Evolutionary conservation across 2,329 filamentous ascomycete genomes (phyloP).

Genomic region (Aspergillus udagawae): DNA sequence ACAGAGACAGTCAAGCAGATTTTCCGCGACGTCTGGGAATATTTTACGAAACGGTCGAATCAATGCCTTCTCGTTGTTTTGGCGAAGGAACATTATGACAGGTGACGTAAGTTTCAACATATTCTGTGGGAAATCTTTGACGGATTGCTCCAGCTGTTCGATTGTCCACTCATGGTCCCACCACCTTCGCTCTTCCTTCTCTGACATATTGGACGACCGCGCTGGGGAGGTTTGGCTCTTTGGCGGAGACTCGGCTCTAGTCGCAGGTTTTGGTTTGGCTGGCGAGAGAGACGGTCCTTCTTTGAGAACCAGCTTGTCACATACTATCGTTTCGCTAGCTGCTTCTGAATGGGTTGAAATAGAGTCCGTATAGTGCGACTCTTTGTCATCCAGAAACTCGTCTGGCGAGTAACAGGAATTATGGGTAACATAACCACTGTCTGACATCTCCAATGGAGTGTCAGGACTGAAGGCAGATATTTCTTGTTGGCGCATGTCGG

Average conservation of each 20-base stretch:
- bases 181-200: conserved; percentile 28
- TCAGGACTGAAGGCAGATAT: conserved; percentile 39
- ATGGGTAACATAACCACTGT: conserved; percentile 32
- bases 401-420: conserved; percentile 24
- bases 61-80: conserved; percentile 33
- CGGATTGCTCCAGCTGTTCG: conserved; percentile 35
- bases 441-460: conserved; percentile 33
- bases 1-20: conserved; percentile 34
- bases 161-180: conserved; percentile 40
- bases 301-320: conserved; percentile 18
- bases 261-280: conserved; percentile 17
- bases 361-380: conserved; percentile 26
- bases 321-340: conserved; percentile 22
- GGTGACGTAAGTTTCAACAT: conserved; percentile 37
- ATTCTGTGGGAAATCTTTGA: conserved; percentile 32
- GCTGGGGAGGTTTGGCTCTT: conserved; percentile 13
- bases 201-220: conserved; percentile 19
- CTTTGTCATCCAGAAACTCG: conserved; percentile 21
- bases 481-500: conserved; percentile 32
- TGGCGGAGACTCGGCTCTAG: conserved; percentile 13
- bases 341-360: conserved; percentile 25
- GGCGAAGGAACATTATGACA: conserved; percentile 36
- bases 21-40: conserved; percentile 31
- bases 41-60: conserved; percentile 34
- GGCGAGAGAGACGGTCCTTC: conserved; percentile 14